Evolutionary conservation across 2,329 filamentous ascomycete species (phyloP), one percentile per base, ranked within the genome.

Genomic region (Trichophyton verrucosum): DNA sequence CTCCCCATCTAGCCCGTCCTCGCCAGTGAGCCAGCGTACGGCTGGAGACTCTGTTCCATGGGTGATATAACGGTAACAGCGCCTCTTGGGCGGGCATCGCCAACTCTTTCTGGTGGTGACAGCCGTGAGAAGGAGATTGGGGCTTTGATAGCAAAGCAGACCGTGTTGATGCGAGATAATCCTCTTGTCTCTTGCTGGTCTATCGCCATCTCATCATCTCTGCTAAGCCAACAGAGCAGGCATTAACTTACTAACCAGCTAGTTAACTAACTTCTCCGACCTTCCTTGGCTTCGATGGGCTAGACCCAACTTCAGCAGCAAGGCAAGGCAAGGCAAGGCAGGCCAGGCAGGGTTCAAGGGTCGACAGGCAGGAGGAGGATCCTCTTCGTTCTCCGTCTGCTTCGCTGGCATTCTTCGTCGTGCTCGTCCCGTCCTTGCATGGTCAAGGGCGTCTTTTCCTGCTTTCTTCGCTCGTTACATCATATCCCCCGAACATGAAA

Each of bases 51-150:
- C 36, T 80, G 77, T 0, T 83, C 69, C 0, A 82, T 82, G 2
- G 82, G 83, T 0, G 75, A 83, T 7, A 80, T 7, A 80, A 80
- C 0, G 70, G 64, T 1, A 73, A 75, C 1, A 83, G 82, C 0
- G 79, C 66, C 0, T 77, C 75, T 66, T 86, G 84, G 84, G 80
- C 80, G 1, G 84, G 84, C 0, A 65, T 86, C 33, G 70, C 81
- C 2, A 86, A 86, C 67, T 65, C 81, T 36, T 86, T 76, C 66
- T 86, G 83, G 82, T 86, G 82, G 83, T 75, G 74, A 38, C 84
- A 86, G 27, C 69, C 73, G 82, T 5, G 81, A 84, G 67, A 80
- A 78, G 61, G 83, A 81, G 0, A 72, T 86, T 49, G 83, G 77
- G 0, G 81, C 80, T 0, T 76, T 83, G 7, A 70, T 82, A 1